Base-by-base conservation (phyloP, 352 stramenopile species). In the Globisporangium abappressorium region DNA sequence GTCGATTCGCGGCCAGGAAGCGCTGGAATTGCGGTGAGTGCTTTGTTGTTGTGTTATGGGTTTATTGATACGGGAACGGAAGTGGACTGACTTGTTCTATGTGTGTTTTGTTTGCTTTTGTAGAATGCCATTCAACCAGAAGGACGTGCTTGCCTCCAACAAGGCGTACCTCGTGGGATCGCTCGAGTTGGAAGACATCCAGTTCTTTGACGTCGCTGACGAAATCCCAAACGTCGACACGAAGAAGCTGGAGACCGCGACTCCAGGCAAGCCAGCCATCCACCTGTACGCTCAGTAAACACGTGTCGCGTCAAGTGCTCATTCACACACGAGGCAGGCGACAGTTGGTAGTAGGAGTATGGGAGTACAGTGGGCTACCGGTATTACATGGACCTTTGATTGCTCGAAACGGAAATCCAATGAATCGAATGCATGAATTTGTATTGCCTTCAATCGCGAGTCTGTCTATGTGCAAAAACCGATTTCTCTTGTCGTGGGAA, bases 101-200 rank as follows among this genome's bases (percentile, higher is more conserved):
- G 26, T 58, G 11, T 65, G 36, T 47, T 57, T 5, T 60, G 11
- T 65, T 67, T 57, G 62, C 66, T 20, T 30, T 33, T 30, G 47
- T 53, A 96, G 87, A 65, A 95, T 98, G 77, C 93, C 96, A 28
- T 99, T 98, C 78, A 93, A 98, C 82, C 95, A 99, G 75, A 91
- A 93, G 79, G 82, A 84, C 11, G 94, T 98, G 70, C 81, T 99
- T 62, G 78, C 87, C 33, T 87, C 85, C 68, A 98, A 97, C 84
- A 88, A 97, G 72, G 69, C 89, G 53, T 99, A 98, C 80, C 72
- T 97, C 57, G 76, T 85, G 67, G 84, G 84, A 30, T 93, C 85
- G 74, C 84, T 99, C 18, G 90, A 98, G 64, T 75, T 99, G 20
- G 73, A 95, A 57, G 84, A 93, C 67, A 85, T 97, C 60, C 74